Evolutionary conservation across 2,329 filamentous ascomycete genomes (phyloP).

Genomic region (Fusarium sp.): DNA sequence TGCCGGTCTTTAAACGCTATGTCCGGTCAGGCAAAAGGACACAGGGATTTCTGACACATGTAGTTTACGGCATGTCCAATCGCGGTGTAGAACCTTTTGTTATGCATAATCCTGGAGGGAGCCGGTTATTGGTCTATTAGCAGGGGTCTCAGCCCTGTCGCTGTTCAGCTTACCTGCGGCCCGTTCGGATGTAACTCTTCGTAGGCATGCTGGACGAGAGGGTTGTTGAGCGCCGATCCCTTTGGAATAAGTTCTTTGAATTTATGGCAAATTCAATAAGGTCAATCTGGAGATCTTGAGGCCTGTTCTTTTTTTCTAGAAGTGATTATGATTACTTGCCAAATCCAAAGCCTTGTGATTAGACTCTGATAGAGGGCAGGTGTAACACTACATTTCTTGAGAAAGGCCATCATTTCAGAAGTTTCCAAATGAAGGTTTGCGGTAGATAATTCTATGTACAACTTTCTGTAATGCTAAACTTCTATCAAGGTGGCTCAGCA

Average conservation of each 20-base stretch:
- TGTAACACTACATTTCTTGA: neutral
- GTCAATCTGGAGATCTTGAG: accelerated
- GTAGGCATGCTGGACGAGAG: too few species aligned
- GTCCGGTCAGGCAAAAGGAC: neutral
- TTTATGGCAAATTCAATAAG: accelerated
- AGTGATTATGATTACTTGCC: neutral
- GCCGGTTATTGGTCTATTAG: accelerated
- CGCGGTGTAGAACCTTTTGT: neutral
- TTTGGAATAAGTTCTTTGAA: neutral
- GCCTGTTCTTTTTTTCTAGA: accelerated
- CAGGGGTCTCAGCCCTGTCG: neutral
- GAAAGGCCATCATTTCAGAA: too few species aligned
- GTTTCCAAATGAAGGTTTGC: too few species aligned
- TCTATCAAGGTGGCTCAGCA: neutral
- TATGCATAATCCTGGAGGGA: neutral
- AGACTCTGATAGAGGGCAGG: accelerated
- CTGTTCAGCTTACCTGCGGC: neutral
- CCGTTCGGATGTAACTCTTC: neutral
- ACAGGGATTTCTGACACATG: neutral
- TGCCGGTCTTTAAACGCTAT: too few species aligned
- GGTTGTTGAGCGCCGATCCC: neutral
- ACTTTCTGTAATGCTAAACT: accelerated
- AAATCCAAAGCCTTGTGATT: neutral
- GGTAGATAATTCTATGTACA: neutral
- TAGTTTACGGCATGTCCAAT: neutral